Evolutionary conservation across 176 grass and related monocot genomes (phyloP).

Genomic region (Lolium perenne): DNA sequence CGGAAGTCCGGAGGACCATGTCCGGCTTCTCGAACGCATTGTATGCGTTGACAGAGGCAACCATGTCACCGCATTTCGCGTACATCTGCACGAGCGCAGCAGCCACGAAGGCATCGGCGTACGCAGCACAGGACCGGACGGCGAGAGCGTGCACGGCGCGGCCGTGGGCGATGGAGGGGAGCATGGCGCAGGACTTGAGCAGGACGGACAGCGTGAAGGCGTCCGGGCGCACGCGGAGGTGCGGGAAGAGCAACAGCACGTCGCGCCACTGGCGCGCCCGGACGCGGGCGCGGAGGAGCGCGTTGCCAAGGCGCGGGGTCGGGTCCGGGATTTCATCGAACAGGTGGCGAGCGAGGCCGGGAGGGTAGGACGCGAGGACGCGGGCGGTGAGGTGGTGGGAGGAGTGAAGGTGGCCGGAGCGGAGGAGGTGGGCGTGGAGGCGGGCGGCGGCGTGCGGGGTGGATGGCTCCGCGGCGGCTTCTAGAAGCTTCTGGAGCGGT

Average conservation of each 20-base stretch:
- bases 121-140: slow-evolving; percentile 35
- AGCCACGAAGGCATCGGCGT: slow-evolving; percentile 62
- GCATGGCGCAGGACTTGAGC: slow-evolving; percentile 55
- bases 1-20: slow-evolving; percentile 64
- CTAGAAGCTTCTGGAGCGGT: slow-evolving; percentile 48
- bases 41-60: slow-evolving; percentile 43
- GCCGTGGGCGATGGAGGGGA: slow-evolving; percentile 52
- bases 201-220: slow-evolving; percentile 55
- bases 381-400: slow-evolving; percentile 35
- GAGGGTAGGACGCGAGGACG: slow-evolving; percentile 39
- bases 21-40: slow-evolving; percentile 56
- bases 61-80: slow-evolving; percentile 59
- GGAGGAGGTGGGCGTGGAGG: slow-evolving; percentile 53
- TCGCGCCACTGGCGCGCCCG: slow-evolving; percentile 52
- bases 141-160: slow-evolving; percentile 54
- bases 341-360: slow-evolving; percentile 44
- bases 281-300: slow-evolving; percentile 64
- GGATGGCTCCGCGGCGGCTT: slow-evolving; percentile 25
- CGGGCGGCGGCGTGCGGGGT: slow-evolving; percentile 29
- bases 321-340: slow-evolving; percentile 69
- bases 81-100: slow-evolving; percentile 70
- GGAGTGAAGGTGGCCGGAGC: slow-evolving; percentile 51
- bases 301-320: slow-evolving; percentile 60
- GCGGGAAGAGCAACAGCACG: slow-evolving; percentile 33
- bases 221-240: slow-evolving; percentile 50